phyloP scores from a whole-genome alignment of 495 filamentous ascomycete species.

The Pseudoneurospora amorphoporcata region DNA sequence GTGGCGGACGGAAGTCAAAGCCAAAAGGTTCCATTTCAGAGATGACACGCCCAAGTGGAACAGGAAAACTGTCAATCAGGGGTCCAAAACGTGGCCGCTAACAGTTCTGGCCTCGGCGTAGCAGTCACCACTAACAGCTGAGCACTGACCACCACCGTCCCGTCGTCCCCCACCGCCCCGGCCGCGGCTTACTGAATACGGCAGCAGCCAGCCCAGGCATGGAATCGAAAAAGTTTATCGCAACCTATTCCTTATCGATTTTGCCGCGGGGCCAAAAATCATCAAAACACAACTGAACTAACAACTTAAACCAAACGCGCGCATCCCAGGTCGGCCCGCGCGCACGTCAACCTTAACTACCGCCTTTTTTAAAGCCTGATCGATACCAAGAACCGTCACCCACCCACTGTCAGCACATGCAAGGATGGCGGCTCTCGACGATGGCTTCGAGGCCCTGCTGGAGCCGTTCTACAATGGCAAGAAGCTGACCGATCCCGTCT shows the following conservation, averaged over 20 bases:
- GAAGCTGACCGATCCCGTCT: constrained; percentile 81
- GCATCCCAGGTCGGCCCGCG: neutral
- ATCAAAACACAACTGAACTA: neutral
- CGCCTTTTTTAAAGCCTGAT: neutral
- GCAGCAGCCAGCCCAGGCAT: neutral
- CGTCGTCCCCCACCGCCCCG: neutral
- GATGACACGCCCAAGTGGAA: neutral
- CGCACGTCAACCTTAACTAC: neutral
- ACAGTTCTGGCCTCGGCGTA: neutral
- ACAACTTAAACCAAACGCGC: neutral
- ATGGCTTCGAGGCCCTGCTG: constrained; percentile 74
- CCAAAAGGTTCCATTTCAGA: neutral
- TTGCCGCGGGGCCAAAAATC: neutral
- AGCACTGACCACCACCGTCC: neutral
- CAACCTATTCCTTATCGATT: neutral
- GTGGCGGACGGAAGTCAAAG: neutral
- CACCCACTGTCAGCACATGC: constrained; percentile 3
- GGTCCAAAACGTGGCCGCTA: neutral
- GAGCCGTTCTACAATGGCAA: constrained; percentile 97
- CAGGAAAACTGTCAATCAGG: neutral
- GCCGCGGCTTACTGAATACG: neutral
- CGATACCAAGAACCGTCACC: neutral
- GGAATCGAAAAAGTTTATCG: neutral
- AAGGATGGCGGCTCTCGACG: constrained; percentile 36
- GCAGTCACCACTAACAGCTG: neutral